Conservation (phyloP, 1,284 basidiomycete species). For the Golubevia pallescens region DNA sequence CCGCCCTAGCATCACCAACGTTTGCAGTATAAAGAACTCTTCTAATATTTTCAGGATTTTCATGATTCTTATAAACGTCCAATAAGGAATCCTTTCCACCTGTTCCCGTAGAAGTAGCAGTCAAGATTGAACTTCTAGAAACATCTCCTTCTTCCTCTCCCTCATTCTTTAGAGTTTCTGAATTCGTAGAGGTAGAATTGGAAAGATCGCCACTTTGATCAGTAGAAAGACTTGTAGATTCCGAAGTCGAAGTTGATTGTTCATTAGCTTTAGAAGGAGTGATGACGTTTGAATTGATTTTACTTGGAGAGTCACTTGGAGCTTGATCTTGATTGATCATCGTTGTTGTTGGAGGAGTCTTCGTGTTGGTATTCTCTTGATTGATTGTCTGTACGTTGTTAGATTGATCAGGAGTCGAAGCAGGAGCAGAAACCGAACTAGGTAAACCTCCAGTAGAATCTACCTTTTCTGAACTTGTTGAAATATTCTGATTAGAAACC, state of each 20-base stretch:
- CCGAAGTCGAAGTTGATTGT: background rate
- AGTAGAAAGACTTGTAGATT: background rate
- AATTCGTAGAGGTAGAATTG: too few species aligned
- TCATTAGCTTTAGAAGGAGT: background rate
- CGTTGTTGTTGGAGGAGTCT: background rate
- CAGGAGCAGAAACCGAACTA: background rate
- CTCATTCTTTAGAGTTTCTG: background rate
- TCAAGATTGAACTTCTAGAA: background rate
- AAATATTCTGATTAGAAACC: background rate
- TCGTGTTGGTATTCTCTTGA: background rate
- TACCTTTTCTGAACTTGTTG: background rate
- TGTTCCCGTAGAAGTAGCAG: background rate
- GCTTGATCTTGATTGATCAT: background rate
- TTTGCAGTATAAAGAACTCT: constrained; percentile 61
- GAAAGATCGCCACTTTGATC: background rate
- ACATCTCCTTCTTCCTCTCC: background rate
- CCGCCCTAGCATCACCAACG: constrained; percentile 59
- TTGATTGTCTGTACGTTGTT: background rate
- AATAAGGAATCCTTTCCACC: background rate
- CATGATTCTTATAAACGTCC: background rate
- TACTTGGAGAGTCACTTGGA: background rate
- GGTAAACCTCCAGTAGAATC: background rate
- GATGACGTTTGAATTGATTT: background rate
- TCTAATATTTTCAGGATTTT: constrained; percentile 7
- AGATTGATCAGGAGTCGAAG: background rate